Percentiles rank a stretch among this genome's conserved stretches.
Evolutionary conservation across 2,329 filamentous ascomycete genomes (phyloP).

Genomic region (Cercospora nicotianae): DNA sequence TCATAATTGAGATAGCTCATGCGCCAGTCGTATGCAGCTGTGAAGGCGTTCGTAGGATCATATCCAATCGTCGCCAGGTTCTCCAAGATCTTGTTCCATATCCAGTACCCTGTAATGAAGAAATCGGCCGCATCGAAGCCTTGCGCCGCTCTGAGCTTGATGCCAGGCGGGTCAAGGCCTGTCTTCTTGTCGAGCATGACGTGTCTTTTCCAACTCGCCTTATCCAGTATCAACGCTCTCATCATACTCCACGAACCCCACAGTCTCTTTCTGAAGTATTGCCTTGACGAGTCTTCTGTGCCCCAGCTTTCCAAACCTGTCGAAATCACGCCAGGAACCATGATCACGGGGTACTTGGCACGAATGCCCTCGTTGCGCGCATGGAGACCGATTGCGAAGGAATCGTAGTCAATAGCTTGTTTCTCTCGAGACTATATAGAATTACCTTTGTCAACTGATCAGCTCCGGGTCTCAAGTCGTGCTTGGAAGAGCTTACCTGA

Average conservation of each 20-base stretch:
- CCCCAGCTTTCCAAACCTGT: constrained; percentile 97
- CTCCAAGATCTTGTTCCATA: constrained; percentile 98
- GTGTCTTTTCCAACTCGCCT: constrained; percentile 90
- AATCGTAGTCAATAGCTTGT: constrained; percentile 86
- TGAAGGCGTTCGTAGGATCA: constrained; percentile 75
- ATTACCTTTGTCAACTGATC: constrained; percentile 33
- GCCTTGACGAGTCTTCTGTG: constrained; percentile 77
- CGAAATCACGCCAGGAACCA: constrained; percentile 97
- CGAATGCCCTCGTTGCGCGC: constrained; percentile 76
- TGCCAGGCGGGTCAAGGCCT: constrained; percentile 82
- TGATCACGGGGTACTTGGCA: constrained; percentile 86
- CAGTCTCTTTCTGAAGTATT: constrained; percentile 89
- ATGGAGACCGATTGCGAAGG: constrained; percentile 86
- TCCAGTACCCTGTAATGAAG: constrained; percentile 89
- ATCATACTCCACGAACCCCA: constrained; percentile 99
- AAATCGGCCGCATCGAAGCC: constrained; percentile 98
- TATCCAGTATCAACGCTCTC: constrained; percentile 87
- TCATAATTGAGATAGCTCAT: constrained; percentile 89
- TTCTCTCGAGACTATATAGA: constrained; percentile 72
- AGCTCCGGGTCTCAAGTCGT: constrained; percentile 24
- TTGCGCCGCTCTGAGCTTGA: constrained; percentile 90
- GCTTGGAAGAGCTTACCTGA: too few species aligned
- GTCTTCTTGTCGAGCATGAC: constrained; percentile 95
- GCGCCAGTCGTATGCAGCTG: constrained; percentile 83
- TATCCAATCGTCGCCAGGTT: constrained; percentile 95